Percentiles rank a stretch among this genome's conserved stretches.
Conservation (phyloP, 257 asterid species). For the Asclepias syriaca region DNA sequence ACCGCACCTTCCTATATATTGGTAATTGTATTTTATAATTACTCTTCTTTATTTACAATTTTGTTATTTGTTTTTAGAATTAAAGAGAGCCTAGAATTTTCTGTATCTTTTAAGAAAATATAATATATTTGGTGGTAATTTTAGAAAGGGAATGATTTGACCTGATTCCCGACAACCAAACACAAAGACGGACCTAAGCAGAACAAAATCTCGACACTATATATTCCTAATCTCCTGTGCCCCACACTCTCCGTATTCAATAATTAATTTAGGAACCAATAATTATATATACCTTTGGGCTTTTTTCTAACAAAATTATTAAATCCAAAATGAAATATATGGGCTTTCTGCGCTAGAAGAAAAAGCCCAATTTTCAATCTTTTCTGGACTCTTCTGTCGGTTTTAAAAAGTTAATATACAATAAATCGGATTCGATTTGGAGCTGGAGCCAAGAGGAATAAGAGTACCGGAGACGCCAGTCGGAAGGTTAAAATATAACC, state of each 20-base stretch:
- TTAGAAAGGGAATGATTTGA: background rate
- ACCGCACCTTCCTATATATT: too few species aligned
- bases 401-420: background rate
- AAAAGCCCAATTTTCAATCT: background rate
- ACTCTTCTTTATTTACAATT: too few species aligned
- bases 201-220: background rate
- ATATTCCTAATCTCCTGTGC: background rate
- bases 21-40: too few species aligned
- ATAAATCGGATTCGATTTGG: background rate
- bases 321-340: too few species aligned
- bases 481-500: background rate
- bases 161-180: background rate
- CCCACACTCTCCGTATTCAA: background rate
- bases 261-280: too few species aligned
- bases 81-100: too few species aligned
- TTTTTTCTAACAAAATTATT: too few species aligned
- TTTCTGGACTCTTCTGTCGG: slow-evolving; percentile 14
- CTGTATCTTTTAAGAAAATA: too few species aligned
- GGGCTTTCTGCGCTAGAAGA: background rate
- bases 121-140: too few species aligned
- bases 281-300: too few species aligned
- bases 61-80: too few species aligned
- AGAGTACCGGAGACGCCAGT: background rate
- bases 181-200: background rate
- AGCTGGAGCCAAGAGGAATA: background rate